These are phyloP conservation scores for Termitomyces sp. DNA, from an alignment of 768 basidiomycete genomes.

Conservation along the genomic window DNA sequence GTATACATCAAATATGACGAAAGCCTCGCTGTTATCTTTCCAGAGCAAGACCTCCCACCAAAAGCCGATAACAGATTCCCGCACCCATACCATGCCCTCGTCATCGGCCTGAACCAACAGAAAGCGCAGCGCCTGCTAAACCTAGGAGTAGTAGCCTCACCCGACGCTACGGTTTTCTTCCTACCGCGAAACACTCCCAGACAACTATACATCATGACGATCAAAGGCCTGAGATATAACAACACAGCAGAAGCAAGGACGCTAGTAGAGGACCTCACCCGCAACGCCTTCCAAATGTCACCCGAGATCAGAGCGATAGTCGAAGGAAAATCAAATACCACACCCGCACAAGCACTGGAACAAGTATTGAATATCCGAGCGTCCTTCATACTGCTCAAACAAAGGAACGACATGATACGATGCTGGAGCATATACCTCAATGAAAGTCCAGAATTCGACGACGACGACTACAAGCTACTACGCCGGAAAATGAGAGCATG, in stretches of 20 bases:
- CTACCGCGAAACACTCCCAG: fast-evolving
- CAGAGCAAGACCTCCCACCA: neutral
- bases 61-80: neutral
- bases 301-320: neutral
- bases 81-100: neutral
- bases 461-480: neutral
- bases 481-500: neutral
- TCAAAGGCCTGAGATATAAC: neutral
- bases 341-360: neutral
- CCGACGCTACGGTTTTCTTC: neutral
- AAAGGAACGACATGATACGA: fast-evolving
- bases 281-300: neutral
- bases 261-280: neutral
- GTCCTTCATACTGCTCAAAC: neutral
- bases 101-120: neutral
- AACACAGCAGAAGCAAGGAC: neutral
- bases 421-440: neutral
- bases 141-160: neutral
- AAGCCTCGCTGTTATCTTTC: neutral
- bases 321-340: neutral
- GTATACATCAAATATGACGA: neutral
- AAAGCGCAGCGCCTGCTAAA: neutral
- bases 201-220: neutral
- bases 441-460: fast-evolving
- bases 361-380: neutral